Conservation (phyloP, 1,139 yeast species). For the Protomyces macrosporus region DNA sequence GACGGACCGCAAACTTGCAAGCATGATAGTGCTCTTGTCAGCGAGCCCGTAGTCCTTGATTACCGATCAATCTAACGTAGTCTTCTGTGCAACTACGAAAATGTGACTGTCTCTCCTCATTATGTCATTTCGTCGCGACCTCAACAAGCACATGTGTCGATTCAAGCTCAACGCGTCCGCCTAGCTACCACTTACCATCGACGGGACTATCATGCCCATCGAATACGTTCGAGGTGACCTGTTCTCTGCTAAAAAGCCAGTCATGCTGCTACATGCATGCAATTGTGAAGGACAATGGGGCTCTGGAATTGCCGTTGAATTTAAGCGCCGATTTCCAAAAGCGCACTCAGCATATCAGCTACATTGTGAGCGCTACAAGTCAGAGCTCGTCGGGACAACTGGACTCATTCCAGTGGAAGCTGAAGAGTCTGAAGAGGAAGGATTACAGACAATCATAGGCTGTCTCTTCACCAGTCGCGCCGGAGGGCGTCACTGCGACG, state of each 20-base stretch:
- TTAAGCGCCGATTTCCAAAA: not conserved
- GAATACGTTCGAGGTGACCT: not conserved
- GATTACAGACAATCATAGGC: not conserved
- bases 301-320: conserved; percentile 4
- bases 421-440: not conserved
- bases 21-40: too few species aligned
- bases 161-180: too few species aligned
- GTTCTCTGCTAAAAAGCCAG: not conserved
- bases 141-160: too few species aligned
- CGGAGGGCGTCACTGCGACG: not conserved
- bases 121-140: too few species aligned
- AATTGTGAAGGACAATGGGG: conserved; percentile 19
- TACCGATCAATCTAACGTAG: too few species aligned
- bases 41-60: too few species aligned
- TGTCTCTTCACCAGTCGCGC: conserved; percentile 21
- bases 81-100: too few species aligned
- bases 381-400: conserved; percentile 5
- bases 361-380: not conserved
- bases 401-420: not conserved
- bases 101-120: too few species aligned
- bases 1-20: too few species aligned
- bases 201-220: not conserved
- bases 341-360: not conserved
- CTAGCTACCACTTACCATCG: too few species aligned
- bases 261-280: conserved; percentile 16